These are phyloP conservation scores for Lipomyces yamanashiensis DNA, from an alignment of 805 yeast genomes.

Conservation along the genomic window DNA sequence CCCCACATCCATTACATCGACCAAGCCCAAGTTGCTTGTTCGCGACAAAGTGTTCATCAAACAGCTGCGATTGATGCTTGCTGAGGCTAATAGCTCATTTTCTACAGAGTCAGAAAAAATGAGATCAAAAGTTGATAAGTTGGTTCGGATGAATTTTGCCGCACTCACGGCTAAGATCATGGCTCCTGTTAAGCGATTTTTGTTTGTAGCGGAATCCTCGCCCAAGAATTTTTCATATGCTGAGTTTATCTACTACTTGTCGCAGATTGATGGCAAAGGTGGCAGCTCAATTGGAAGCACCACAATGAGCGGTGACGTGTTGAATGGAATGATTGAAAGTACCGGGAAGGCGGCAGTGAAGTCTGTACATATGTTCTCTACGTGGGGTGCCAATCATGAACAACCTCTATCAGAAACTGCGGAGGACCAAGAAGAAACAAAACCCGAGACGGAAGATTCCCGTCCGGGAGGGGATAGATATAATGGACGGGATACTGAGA, in stretches of 20 bases:
- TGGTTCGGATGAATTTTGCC: slow-evolving; percentile 32
- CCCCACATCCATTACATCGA: slow-evolving; percentile 5
- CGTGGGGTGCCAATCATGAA: slow-evolving; percentile 1
- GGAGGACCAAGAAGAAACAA: neutral
- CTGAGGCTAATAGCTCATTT: neutral
- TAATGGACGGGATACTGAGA: neutral
- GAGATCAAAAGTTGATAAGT: slow-evolving; percentile 14
- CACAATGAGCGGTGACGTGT: slow-evolving; percentile 11
- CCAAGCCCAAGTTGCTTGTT: slow-evolving; percentile 13
- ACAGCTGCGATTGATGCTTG: slow-evolving; percentile 15
- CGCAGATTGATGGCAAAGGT: slow-evolving; percentile 4
- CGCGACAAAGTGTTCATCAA: slow-evolving; percentile 27
- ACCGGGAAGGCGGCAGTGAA: slow-evolving; percentile 9
- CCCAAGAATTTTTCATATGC: slow-evolving; percentile 28
- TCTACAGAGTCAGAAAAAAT: neutral
- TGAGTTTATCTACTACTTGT: slow-evolving; percentile 27
- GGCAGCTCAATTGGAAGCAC: slow-evolving; percentile 6
- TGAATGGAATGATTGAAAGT: slow-evolving; percentile 9
- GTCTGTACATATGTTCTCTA: slow-evolving; percentile 15
- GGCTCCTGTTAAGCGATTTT: slow-evolving; percentile 30
- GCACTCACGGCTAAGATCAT: slow-evolving; percentile 31
- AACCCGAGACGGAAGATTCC: neutral
- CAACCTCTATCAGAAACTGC: no score
- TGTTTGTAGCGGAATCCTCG: slow-evolving; percentile 30
- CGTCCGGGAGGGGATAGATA: neutral